Evolutionary conservation across 2,329 filamentous ascomycete genomes (phyloP), one percentile per base, ranked within the genome.

Genomic region (Cladophialophora bantiana): DNA sequence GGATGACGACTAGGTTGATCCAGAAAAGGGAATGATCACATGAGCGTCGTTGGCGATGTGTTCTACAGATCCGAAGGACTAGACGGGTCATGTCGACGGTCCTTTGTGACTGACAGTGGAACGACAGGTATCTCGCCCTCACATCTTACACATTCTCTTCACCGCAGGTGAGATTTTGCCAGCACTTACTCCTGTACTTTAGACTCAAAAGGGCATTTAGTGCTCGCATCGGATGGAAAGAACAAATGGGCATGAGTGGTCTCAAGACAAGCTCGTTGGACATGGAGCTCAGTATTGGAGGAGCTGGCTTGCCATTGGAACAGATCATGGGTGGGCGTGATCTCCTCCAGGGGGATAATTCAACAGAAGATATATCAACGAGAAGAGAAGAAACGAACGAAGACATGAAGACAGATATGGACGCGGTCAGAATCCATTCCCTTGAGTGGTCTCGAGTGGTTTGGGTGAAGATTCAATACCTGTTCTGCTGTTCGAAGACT

Each of bases 1-100:
- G 12, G 65, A 70, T 26, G 65, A 71, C 38, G 62, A 68, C 42
- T 68, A 50, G 53, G 38, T 20, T 6, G 36, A n/a, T 40, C 38
- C n/a, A 26, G 45, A 48, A 42, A 6, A 10, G 7, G 6, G 5
- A 12, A 20, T 48, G n/a, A n/a, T n/a, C 9, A 20, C 10, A 48
- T 18, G n/a, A 20, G 6, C 42, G 20, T 20, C 45, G 18, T 50
- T 18, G 18, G 20, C n/a, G n/a, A 50, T 50, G 2, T 10, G 18
- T 26, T 10, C 6, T 6, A 50, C 45, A 12, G 45, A 50, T 50
- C 45, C 6, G 45, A 12, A 50, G 26, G 45, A 50, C n/a, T 2
- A 26, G 5, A 12, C 2, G 26, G 18, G 18, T 9, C 18, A 50
- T 50, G 9, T 50, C 12, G 7, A 26, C n/a, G 18, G 45, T 50